Evolutionary conservation across 2,329 filamentous ascomycete genomes (phyloP), one percentile per base, ranked within the genome.

Genomic region (Nemania diffusa): DNA sequence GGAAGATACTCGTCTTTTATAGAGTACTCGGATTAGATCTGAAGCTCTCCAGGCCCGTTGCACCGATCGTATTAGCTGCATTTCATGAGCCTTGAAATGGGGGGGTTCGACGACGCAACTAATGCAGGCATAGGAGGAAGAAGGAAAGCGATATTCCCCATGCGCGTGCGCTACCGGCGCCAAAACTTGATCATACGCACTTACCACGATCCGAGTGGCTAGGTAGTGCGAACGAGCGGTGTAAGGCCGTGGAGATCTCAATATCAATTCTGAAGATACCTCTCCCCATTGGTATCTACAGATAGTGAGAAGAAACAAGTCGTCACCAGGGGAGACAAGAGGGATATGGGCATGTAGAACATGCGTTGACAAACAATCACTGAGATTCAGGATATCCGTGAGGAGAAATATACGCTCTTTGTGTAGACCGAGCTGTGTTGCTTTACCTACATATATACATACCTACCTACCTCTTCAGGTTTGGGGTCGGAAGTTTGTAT

Each of bases 211-310:
- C 29, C 13, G 22, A 26, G 24, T n/a, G 26, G 53, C 46, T 34
- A 51, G 46, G 55, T 60, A 48, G 37, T 51, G 53, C 55, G 34
- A 73, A 71, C 62, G 65, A 72, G 73, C 72, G 73, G 72, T 74
- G 72, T 72, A 61, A 68, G 62, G 29, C 22, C 17, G 48, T 7
- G 59, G 50, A 27, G 29, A 51, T 65, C 13, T n/a, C 32, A 58
- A 17, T 0, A 46, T 62, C 13, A 27, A 42, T 6, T 15, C 1
- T 56, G 11, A 6, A 32, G 32, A 42, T 32, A 26, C 9, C 27
- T 56, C 15, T 32, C 7, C 40, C 20, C 6, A 37, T 42, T 20
- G n/a, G 34, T 42, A 32, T 27, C 26, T 48, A 22, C 20, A 53
- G 7, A 40, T 53, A 24, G n/a, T 22, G 3, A 42, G 44, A 57